phyloP scores from a whole-genome alignment of 441 rosid genomes.

The Populus tomentosa region DNA sequence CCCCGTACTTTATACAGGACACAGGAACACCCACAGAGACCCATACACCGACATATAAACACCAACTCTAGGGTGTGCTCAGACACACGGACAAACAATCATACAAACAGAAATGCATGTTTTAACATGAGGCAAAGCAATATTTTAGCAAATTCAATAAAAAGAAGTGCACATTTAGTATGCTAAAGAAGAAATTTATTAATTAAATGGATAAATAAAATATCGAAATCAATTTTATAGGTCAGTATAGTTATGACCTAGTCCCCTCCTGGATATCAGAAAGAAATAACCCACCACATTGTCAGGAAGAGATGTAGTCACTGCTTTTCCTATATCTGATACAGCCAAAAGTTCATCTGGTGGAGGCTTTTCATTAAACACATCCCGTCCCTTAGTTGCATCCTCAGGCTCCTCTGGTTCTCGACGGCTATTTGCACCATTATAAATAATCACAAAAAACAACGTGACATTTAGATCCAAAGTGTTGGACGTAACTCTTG shows the following conservation, averaged over 20 bases:
- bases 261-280: neutral
- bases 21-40: neutral
- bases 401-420: slow-evolving; percentile 99
- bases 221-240: neutral
- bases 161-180: neutral
- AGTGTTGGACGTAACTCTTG: neutral
- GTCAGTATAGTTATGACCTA: neutral
- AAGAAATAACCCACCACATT: slow-evolving; percentile 62
- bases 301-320: slow-evolving; percentile 95
- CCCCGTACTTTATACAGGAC: neutral
- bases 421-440: slow-evolving; percentile 57
- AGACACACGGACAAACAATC: neutral
- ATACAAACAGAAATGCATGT: neutral
- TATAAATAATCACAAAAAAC: neutral
- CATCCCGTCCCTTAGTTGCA: slow-evolving; percentile 92
- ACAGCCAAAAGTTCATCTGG: slow-evolving; percentile 94
- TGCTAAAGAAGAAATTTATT: neutral
- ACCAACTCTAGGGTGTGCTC: neutral
- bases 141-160: neutral
- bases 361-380: slow-evolving; percentile 96
- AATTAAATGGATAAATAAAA: neutral
- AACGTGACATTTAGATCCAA: neutral
- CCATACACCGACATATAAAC: neutral
- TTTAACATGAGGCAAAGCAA: neutral
- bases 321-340: slow-evolving; percentile 89